Percentiles rank a stretch among this genome's conserved stretches.
phyloP scores from a whole-genome alignment of 805 yeast genomes.

The Komagataella pseudopastoris region DNA sequence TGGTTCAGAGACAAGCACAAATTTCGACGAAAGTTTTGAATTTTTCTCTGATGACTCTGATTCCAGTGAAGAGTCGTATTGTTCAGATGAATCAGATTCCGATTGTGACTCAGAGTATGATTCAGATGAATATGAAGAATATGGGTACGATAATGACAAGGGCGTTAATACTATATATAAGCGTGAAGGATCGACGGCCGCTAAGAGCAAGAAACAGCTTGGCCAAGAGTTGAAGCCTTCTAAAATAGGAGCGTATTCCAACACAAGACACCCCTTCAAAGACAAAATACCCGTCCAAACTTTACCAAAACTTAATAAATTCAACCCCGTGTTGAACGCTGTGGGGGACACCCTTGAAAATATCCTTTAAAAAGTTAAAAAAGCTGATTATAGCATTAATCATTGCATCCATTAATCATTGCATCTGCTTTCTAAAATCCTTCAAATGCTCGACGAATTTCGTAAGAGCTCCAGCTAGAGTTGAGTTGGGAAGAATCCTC shows the following conservation, averaged over 20 bases:
- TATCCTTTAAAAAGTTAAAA: not conserved
- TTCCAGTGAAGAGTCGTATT: not conserved
- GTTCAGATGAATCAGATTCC: not conserved
- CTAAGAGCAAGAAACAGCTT: not conserved
- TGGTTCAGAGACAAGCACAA: not conserved
- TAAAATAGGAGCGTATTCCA: not conserved
- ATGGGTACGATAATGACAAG: not conserved
- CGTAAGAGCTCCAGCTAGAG: not conserved
- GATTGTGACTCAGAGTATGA: not conserved
- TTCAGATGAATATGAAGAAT: not conserved
- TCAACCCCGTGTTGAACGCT: not conserved
- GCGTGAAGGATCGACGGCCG: not conserved
- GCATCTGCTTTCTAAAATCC: not conserved
- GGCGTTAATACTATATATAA: not conserved
- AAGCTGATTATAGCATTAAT: not conserved
- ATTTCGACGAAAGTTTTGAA: not conserved
- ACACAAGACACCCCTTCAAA: not conserved
- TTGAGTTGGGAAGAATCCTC: not conserved
- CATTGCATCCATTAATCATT: not conserved
- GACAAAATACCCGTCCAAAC: not conserved
- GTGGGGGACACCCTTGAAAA: not conserved
- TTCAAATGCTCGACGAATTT: not conserved
- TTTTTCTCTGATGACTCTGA: not conserved
- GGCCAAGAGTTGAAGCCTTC: not conserved
- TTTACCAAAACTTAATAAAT: not conserved